Percentiles rank a stretch among this genome's conserved stretches.
Conservation (phyloP, 352 stramenopile species). For the Phytophthora colocasiae region DNA sequence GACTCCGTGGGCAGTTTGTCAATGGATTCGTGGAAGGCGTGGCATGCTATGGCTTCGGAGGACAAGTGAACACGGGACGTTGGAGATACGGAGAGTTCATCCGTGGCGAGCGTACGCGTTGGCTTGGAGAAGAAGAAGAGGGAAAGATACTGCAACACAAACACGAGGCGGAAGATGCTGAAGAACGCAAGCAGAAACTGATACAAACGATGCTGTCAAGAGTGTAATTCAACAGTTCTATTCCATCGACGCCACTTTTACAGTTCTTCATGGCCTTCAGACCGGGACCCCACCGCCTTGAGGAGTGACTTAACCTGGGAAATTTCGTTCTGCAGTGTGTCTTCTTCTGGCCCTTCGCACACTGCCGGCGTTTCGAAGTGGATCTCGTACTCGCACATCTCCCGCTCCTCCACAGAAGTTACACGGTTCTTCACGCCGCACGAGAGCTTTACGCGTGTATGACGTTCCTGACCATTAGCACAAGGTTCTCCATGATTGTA, state of each 20-base stretch:
- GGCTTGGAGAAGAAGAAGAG: conserved; percentile 61
- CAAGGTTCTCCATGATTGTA: conserved; percentile 89
- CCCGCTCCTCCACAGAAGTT: conserved; percentile 87
- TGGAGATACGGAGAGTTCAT: conserved; percentile 50
- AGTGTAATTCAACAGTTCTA: conserved; percentile 13
- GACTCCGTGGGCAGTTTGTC: conserved; percentile 50
- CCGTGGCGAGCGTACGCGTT: conserved; percentile 50
- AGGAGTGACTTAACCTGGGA: conserved; percentile 14
- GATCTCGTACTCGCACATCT: conserved; percentile 93
- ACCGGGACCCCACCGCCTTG: not conserved
- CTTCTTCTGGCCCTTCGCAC: conserved; percentile 43
- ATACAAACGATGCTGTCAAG: conserved; percentile 22
- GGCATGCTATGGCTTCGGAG: conserved; percentile 48
- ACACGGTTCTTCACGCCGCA: conserved; percentile 84
- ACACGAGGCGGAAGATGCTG: conserved; percentile 13
- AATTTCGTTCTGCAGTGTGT: conserved; percentile 29
- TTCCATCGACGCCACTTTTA: conserved; percentile 24
- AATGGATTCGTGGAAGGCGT: conserved; percentile 57
- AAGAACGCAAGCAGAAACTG: conserved; percentile 10
- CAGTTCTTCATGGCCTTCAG: conserved; percentile 37
- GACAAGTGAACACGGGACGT: conserved; percentile 25
- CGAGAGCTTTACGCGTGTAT: conserved; percentile 72
- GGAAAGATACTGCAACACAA: conserved; percentile 18
- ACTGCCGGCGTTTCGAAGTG: conserved; percentile 76
- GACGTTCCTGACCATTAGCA: conserved; percentile 81